Conservation (phyloP, 331 rosid genomes). For the Pyracantha coccinea region DNA sequence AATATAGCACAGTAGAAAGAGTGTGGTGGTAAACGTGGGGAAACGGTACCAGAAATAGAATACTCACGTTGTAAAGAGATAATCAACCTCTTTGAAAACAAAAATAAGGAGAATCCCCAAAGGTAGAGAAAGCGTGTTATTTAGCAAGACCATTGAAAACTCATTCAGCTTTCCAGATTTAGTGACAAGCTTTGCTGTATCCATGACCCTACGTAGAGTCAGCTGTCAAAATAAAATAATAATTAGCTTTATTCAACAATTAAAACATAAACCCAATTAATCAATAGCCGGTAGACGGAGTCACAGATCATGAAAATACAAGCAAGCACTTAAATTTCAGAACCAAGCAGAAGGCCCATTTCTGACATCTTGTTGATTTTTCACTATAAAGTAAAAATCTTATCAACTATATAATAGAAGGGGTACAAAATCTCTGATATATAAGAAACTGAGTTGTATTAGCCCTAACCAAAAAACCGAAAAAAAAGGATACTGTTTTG, state of each 20-base stretch:
- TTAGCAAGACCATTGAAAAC: constrained; percentile 97
- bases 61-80: constrained; percentile 83
- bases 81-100: constrained; percentile 86
- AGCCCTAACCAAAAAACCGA: not conserved
- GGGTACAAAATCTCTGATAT: not conserved
- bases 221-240: constrained; percentile 51
- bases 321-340: not conserved
- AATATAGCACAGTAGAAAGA: not conserved
- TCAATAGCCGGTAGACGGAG: not conserved
- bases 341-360: not conserved
- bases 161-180: constrained; percentile 88
- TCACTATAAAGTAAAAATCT: not conserved
- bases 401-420: not conserved
- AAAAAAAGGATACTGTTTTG: not conserved
- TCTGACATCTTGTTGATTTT: not conserved
- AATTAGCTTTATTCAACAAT: constrained; percentile 4
- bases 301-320: not conserved
- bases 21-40: not conserved
- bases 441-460: not conserved
- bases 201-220: constrained; percentile 93
- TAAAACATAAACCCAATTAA: constrained; percentile 2
- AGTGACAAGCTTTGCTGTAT: constrained; percentile 84
- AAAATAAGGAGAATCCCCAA: constrained; percentile 68
- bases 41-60: not conserved
- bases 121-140: constrained; percentile 93